These are phyloP conservation scores for Peltaster fructicola DNA, from an alignment of 2,329 filamentous ascomycete species.

Conservation along the genomic window DNA sequence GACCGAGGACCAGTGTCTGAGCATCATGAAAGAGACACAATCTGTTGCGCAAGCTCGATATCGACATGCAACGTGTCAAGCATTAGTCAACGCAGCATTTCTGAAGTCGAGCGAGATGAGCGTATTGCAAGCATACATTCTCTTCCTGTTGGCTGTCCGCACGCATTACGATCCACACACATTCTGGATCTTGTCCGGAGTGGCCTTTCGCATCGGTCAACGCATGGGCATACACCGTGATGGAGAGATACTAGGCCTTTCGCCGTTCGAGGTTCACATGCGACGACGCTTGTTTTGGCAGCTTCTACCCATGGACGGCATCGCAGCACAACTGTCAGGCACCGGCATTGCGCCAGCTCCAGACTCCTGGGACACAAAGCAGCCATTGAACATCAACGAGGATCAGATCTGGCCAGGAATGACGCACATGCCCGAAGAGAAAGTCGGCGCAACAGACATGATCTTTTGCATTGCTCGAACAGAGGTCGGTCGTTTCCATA, in stretches of 20 bases:
- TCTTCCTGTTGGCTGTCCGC: constrained; percentile 36
- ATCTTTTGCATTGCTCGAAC: constrained; percentile 29
- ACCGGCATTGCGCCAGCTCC: constrained; percentile 13
- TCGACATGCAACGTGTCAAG: constrained; percentile 39
- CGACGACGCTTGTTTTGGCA: constrained; percentile 45
- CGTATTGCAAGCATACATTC: constrained; percentile 47
- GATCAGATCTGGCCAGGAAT: constrained; percentile 25
- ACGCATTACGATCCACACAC: constrained; percentile 31
- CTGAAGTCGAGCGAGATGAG: constrained; percentile 48
- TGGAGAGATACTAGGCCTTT: constrained; percentile 31
- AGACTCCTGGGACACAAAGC: constrained; percentile 16
- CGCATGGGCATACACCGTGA: constrained; percentile 46
- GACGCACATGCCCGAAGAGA: constrained; percentile 28
- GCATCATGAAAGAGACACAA: constrained; percentile 33
- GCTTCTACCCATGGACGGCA: constrained; percentile 39
- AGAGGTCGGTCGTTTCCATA: constrained; percentile 25
- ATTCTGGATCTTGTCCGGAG: constrained; percentile 46
- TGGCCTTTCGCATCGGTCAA: constrained; percentile 42
- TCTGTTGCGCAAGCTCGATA: constrained; percentile 25
- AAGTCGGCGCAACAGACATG: constrained; percentile 36
- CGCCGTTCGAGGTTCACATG: constrained; percentile 40
- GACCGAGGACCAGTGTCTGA: constrained; percentile 27
- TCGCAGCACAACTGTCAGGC: constrained; percentile 15
- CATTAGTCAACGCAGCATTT: constrained; percentile 48
- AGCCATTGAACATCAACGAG: constrained; percentile 20